Evolutionary conservation across 192 early-diverging fungal species (phyloP), one percentile per base, ranked within the genome.

Genomic region (Chytriomyces sp.): DNA sequence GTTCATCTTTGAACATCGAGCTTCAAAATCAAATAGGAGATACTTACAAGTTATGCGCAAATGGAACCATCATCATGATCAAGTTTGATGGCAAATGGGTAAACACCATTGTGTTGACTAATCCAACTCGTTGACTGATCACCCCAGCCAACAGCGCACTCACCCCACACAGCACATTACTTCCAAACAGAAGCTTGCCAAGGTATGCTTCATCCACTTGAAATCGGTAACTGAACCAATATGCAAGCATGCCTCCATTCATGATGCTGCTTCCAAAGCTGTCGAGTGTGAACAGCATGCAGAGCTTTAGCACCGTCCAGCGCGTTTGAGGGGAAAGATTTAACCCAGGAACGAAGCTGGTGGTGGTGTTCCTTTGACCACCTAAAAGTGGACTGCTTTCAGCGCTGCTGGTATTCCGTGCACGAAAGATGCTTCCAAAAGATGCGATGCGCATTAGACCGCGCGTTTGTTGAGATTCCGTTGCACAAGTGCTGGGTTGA

Each of bases 71-170:
- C 43, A 76, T 23, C 50, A 77, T 70, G 28, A 80, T 20, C 45
- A 78, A 45, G 53, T 78, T 78, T 5, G 75, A 44, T 9, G 79
- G 79, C 8, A 80, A 61, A 46, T 80, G 79, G 7, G 79, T 77
- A 49, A 78, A 80, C 46, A 74, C 71, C 71, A 74, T 80, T 18
- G 75, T 78, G 28, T 76, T 75, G 66, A 80, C 75, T 7, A 80
- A 67, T 23, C 79, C 79, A 61, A 80, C 24, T 18, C 61, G 9
- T 26, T 26, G 23, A 23, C 43, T 47, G 26, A 80, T 62, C 46
- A 7, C 20, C 8, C 67, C 67, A n/a, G 79, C 74, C 48, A 76
- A 6, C n/a, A 80, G 44, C 11, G 67, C 43, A 2, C 53, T 62
- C 11, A 80, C 11, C 8, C 79, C 79, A 7, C 69, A 67, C 16